Base-by-base conservation (phyloP, 2,329 filamentous ascomycete species). In the Bipolaris cookei region DNA sequence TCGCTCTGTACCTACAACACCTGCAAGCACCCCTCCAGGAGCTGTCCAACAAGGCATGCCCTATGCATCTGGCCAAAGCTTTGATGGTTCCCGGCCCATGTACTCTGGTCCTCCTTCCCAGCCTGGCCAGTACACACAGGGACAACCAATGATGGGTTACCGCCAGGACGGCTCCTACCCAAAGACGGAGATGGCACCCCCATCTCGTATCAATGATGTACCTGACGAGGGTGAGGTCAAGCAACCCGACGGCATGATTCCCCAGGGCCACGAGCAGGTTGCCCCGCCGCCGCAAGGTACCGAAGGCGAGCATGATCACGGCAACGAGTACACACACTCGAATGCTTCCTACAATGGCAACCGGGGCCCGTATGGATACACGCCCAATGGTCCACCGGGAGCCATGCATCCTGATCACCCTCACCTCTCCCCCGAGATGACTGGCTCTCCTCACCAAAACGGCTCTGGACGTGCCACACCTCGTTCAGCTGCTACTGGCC, bases 101-200 rank as follows among this genome's bases (percentile, higher is more conserved):
- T 97, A 97, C 75, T 90, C 87, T 55, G 84, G 86, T 0, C 83
- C 88, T 14, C 84, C 90, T 1, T 78, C 86, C 23, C 82, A 85
- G 45, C 87, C 91, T 66, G 83, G 86, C 5, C 84, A 89, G n/a
- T 92, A 94, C 71, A 83, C 88, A 28, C 85, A 88, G 34, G 81
- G 87, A 4, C 73, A 88, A 57, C 66, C 66, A 44, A 86, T 95
- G 75, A 88, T 90, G 70, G 83, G 84, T 38, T 94, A 93, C 67
- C 62, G 65, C 25, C 59, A 58, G 37, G 67, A 69, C 18, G 59
- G 56, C 4, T 16, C 63, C 3, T 95, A 94, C 67, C 83, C 91
- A 59, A 96, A 96, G 81, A 90, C 82, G 59, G 92, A 96, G 67
- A 96, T 97, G 91, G 91, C 89, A 0, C 92, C 92, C 18, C 91